A percentile compares a stretch with the other conserved stretches of the same genome.
phyloP scores from a whole-genome alignment of 2,329 filamentous ascomycete genomes.

The Allantophomopsis lycopodina region DNA sequence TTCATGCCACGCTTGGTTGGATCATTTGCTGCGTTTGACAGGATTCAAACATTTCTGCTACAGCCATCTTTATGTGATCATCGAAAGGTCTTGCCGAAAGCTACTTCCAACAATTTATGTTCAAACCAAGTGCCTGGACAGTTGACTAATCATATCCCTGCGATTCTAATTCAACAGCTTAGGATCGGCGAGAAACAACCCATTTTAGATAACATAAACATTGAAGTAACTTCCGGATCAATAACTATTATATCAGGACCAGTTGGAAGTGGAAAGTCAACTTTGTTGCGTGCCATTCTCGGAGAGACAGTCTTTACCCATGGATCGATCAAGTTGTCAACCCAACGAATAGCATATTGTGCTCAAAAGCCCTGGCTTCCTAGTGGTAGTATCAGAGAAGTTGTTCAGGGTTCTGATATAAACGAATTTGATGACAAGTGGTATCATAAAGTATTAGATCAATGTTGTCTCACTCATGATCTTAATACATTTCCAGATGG shows the following conservation, averaged over 20 bases:
- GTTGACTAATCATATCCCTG: neutral
- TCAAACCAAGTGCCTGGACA: no score
- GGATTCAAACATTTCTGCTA: constrained; percentile 1
- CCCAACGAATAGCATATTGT: constrained; percentile 20
- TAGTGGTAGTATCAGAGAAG: constrained; percentile 18
- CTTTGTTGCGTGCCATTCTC: constrained; percentile 14
- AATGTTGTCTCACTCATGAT: constrained; percentile 12
- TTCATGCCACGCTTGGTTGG: neutral
- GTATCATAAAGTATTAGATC: constrained; percentile 18
- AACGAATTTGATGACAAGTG: constrained; percentile 9
- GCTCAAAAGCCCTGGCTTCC: constrained; percentile 24
- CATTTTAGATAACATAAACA: constrained; percentile 5
- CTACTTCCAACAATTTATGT: no score
- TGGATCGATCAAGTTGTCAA: constrained; percentile 15
- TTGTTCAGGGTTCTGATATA: constrained; percentile 12
- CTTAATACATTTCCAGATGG: constrained; percentile 17
- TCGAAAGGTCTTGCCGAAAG: neutral
- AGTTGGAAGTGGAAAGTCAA: constrained; percentile 18
- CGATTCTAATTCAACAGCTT: constrained; percentile 3
- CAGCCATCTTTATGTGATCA: neutral
- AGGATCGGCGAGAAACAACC: neutral
- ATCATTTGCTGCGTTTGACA: neutral
- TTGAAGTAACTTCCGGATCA: constrained; percentile 6
- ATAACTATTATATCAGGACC: constrained; percentile 12
- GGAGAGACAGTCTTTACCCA: constrained; percentile 13